A percentile compares a stretch with the other conserved stretches of the same genome.
Conservation (phyloP, 768 basidiomycete species). For the Phylloporus scabripes region DNA sequence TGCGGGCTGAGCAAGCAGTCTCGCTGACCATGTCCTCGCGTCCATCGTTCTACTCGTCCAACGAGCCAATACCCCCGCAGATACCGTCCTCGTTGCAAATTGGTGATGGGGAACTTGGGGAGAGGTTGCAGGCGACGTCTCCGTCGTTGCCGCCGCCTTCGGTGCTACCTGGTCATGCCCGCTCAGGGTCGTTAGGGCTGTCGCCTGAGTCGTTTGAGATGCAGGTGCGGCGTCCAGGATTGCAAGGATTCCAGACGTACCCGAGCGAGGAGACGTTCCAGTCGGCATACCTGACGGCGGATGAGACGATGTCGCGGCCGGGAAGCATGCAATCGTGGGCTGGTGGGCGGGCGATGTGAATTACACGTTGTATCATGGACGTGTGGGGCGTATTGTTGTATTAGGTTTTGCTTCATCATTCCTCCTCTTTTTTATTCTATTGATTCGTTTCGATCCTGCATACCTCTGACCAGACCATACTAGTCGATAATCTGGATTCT, state of each 20-base stretch:
- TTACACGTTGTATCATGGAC: slow-evolving; percentile 17
- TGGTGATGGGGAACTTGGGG: slow-evolving; percentile 42
- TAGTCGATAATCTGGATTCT: neutral
- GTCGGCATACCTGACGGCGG: neutral
- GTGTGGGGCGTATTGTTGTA: slow-evolving; percentile 17
- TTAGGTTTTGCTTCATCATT: slow-evolving; percentile 13
- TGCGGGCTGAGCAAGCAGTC: slow-evolving; percentile 24
- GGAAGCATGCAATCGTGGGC: slow-evolving; percentile 15
- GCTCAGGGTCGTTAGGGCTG: neutral
- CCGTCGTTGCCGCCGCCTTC: slow-evolving; percentile 5
- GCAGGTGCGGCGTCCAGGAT: slow-evolving; percentile 29
- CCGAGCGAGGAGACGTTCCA: neutral
- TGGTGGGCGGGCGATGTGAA: slow-evolving; percentile 17
- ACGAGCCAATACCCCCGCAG: slow-evolving; percentile 50
- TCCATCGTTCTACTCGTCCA: slow-evolving; percentile 58
- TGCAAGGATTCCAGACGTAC: slow-evolving; percentile 6
- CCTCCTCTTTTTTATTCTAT: neutral
- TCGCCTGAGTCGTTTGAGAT: slow-evolving; percentile 34
- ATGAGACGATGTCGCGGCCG: slow-evolving; percentile 1
- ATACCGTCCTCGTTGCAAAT: slow-evolving; percentile 45
- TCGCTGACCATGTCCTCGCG: slow-evolving; percentile 39
- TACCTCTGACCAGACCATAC: neutral
- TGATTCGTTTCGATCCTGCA: neutral
- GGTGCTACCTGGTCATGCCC: neutral
- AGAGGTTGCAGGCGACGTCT: slow-evolving; percentile 14